Percentiles rank a stretch among this genome's conserved stretches.
Evolutionary conservation across 2,329 filamentous ascomycete genomes (phyloP).

Genomic region (Hypoxylon sp.): DNA sequence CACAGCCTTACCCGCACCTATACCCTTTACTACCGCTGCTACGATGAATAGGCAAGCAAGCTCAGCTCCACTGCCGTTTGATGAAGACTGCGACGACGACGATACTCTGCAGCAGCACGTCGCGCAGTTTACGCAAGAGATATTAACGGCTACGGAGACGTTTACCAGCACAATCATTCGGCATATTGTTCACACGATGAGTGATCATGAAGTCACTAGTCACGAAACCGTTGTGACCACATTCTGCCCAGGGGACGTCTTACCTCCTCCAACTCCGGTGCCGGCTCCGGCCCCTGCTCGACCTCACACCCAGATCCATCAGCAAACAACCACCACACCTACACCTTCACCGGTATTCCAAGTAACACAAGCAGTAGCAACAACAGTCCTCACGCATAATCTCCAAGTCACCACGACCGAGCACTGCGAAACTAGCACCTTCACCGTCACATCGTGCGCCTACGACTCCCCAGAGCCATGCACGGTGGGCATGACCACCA

Average conservation of each 20-base stretch:
- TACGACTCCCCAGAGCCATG: slow-evolving; percentile 21
- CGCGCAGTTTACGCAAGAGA: not conserved
- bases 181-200: slow-evolving; percentile 45
- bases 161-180: slow-evolving; percentile 49
- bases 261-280: slow-evolving; percentile 11
- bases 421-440: slow-evolving; percentile 41
- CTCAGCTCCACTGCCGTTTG: slow-evolving; percentile 1
- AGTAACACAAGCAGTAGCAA: slow-evolving; percentile 2
- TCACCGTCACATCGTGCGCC: slow-evolving; percentile 41
- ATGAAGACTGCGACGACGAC: slow-evolving; percentile 27
- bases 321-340: slow-evolving; percentile 3
- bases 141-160: slow-evolving; percentile 32
- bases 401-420: slow-evolving; percentile 32
- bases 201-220: slow-evolving; percentile 38
- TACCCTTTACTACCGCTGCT: slow-evolving; percentile 5
- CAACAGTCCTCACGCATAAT: slow-evolving; percentile 11
- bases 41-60: slow-evolving; percentile 17
- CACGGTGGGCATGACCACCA: slow-evolving; percentile 42
- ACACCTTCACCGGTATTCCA: not conserved
- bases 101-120: slow-evolving; percentile 5
- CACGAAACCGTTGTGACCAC: slow-evolving; percentile 47
- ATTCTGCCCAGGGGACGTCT: slow-evolving; percentile 41
- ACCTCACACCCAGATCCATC: not conserved
- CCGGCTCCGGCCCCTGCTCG: not conserved
- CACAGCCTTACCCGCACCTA: not conserved